Conservation (phyloP, 805 yeast species). For the Kodamaea laetipori region DNA sequence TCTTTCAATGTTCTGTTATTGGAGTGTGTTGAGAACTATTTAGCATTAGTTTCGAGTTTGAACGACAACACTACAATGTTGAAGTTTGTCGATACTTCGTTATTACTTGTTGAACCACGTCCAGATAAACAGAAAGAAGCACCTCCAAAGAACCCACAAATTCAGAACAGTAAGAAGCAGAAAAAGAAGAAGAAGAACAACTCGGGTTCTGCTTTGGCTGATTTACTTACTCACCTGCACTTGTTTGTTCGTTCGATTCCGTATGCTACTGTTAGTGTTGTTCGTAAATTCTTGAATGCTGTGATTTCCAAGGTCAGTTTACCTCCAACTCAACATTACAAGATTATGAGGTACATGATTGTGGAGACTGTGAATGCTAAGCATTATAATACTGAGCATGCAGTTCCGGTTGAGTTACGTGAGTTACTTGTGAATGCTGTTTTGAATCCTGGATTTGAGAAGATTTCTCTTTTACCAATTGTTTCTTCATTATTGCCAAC, state of each 20-base stretch:
- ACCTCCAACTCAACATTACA: conserved; percentile 64
- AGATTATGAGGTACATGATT: conserved; percentile 46
- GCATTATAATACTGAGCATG: conserved; percentile 23
- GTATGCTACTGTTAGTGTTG: conserved; percentile 28
- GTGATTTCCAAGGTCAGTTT: conserved; percentile 52
- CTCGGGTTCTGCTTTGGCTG: conserved; percentile 58
- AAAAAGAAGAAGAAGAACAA: conserved; percentile 45
- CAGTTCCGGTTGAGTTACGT: conserved; percentile 36
- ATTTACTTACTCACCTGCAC: conserved; percentile 65
- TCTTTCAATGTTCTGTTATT: conserved; percentile 41
- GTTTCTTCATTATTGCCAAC: conserved; percentile 53
- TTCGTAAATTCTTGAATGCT: conserved; percentile 50
- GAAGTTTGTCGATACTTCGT: conserved; percentile 60
- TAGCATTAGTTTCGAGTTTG: conserved; percentile 39
- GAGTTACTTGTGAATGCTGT: conserved; percentile 54
- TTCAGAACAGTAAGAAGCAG: conserved; percentile 28
- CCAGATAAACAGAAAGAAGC: conserved; percentile 6
- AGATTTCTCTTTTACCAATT: conserved; percentile 70
- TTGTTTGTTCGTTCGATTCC: conserved; percentile 51
- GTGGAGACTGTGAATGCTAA: conserved; percentile 38
- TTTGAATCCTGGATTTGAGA: conserved; percentile 66
- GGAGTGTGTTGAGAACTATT: conserved; percentile 24
- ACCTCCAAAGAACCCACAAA: conserved; percentile 6
- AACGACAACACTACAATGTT: conserved; percentile 55
- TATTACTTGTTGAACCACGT: conserved; percentile 44